These are phyloP conservation scores for Clarireedia hainanense DNA, from an alignment of 2,329 filamentous ascomycete species.

Conservation along the genomic window DNA sequence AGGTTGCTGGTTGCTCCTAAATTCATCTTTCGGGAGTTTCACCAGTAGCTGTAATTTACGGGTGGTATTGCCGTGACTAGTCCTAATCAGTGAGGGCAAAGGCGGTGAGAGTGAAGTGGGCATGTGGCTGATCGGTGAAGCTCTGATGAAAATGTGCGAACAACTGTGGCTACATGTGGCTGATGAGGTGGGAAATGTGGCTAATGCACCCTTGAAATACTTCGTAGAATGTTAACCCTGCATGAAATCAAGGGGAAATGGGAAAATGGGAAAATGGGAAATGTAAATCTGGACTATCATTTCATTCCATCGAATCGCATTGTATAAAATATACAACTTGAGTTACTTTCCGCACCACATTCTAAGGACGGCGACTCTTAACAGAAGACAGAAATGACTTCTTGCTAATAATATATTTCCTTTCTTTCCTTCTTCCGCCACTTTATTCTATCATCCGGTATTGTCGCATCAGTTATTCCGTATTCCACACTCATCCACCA, in stretches of 20 bases:
- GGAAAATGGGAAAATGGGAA: not conserved
- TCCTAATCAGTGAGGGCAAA: not conserved
- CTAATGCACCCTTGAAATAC: not conserved
- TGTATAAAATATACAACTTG: not conserved
- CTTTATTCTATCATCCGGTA: too few relatives aligned
- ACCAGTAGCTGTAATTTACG: not conserved
- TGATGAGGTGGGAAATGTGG: not conserved
- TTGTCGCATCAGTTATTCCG: not conserved
- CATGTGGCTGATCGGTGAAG: not conserved
- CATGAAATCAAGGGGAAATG: not conserved
- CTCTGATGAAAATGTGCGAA: not conserved
- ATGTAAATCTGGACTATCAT: not conserved
- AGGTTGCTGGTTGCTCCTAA: too few relatives aligned
- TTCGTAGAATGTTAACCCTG: not conserved
- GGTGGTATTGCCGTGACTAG: not conserved
- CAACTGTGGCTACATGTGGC: not conserved
- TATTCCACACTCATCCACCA: not conserved
- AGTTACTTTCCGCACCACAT: not conserved
- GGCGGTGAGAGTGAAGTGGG: not conserved
- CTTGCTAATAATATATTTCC: not conserved
- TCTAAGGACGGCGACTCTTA: too few relatives aligned
- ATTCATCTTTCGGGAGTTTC: not conserved
- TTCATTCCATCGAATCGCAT: not conserved
- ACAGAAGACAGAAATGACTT: not conserved
- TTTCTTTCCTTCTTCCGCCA: not conserved